A percentile compares a stretch with the other conserved stretches of the same genome.
These are phyloP conservation scores for Cytospora piceae DNA, from an alignment of 2,329 filamentous ascomycete genomes.

Conservation along the genomic window DNA sequence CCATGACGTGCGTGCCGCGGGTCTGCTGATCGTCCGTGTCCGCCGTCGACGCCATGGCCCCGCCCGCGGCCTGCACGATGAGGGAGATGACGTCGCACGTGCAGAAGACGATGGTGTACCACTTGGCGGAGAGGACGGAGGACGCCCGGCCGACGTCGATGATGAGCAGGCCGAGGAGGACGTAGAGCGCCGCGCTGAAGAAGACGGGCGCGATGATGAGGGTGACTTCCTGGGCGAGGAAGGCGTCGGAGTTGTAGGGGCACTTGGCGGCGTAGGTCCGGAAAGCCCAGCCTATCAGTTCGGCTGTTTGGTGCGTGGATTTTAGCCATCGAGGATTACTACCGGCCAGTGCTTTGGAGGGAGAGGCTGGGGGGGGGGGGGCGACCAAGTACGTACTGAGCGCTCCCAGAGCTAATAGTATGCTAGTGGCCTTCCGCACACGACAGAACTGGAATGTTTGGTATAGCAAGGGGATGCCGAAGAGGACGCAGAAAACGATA, in stretches of 20 bases:
- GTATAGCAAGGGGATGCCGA: constrained; percentile 34
- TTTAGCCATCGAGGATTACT: constrained; percentile 50
- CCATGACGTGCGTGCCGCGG: constrained; percentile 51
- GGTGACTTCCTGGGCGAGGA: constrained; percentile 54
- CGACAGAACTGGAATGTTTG: constrained; percentile 33
- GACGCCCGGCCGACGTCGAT: constrained; percentile 46
- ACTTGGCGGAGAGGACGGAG: constrained; percentile 45
- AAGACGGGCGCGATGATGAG: constrained; percentile 51
- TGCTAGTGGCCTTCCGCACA: constrained; percentile 33
- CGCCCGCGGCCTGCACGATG: constrained; percentile 52
- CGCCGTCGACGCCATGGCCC: constrained; percentile 48
- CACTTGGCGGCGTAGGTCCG: constrained; percentile 53
- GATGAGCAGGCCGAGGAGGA: constrained; percentile 53
- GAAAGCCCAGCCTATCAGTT: constrained; percentile 53
- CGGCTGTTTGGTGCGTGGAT: constrained; percentile 36
- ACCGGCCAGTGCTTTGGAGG: constrained; percentile 38
- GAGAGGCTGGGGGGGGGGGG: neutral
- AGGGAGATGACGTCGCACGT: constrained; percentile 51
- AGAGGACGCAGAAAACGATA: constrained; percentile 34
- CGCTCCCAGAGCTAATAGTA: constrained; percentile 34
- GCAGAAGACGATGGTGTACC: constrained; percentile 53
- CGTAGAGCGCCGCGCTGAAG: constrained; percentile 55
- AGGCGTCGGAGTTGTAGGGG: constrained; percentile 52
- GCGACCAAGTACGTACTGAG: constrained; percentile 31
- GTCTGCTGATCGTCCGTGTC: constrained; percentile 39